A percentile compares a stretch with the other conserved stretches of the same genome.
These are phyloP conservation scores for Jackrogersella minutella DNA, from an alignment of 495 filamentous ascomycete species.

Conservation along the genomic window DNA sequence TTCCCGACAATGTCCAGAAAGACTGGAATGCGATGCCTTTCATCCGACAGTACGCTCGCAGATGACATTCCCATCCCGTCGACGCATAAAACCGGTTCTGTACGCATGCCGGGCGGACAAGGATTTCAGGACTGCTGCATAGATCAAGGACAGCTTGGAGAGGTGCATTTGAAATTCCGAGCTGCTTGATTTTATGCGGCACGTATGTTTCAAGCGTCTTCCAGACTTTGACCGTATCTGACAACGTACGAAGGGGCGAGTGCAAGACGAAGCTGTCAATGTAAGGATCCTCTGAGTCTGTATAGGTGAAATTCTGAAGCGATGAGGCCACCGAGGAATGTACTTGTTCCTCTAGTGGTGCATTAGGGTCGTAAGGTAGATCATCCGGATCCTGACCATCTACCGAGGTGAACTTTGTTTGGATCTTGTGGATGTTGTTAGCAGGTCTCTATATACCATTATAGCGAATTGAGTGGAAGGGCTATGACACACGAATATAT, in stretches of 20 bases:
- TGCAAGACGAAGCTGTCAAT: conserved; percentile 79
- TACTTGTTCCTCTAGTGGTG: conserved; percentile 66
- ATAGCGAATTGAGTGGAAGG: not conserved
- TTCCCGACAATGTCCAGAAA: conserved; percentile 83
- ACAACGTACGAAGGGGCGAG: conserved; percentile 65
- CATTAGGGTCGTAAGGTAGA: conserved; percentile 65
- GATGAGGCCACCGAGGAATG: conserved; percentile 71
- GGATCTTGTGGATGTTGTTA: conserved; percentile 60
- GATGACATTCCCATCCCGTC: conserved; percentile 65
- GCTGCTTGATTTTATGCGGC: conserved; percentile 64
- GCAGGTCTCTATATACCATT: not conserved
- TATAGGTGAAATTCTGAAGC: conserved; percentile 66
- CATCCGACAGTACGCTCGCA: conserved; percentile 69
- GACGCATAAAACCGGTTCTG: conserved; percentile 77
- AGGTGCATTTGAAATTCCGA: conserved; percentile 78
- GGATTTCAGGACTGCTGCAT: conserved; percentile 35
- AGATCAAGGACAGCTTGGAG: conserved; percentile 63
- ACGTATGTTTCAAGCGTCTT: conserved; percentile 68
- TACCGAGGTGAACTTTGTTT: conserved; percentile 80
- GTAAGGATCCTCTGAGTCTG: conserved; percentile 59
- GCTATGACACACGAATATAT: conserved; percentile 64
- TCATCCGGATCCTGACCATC: conserved; percentile 65
- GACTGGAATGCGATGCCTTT: conserved; percentile 72
- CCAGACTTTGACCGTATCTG: conserved; percentile 72
- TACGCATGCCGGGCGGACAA: conserved; percentile 63